Base-by-base conservation (phyloP, 371 early-diverging fungal species). In the Sporodiniella umbellata region DNA sequence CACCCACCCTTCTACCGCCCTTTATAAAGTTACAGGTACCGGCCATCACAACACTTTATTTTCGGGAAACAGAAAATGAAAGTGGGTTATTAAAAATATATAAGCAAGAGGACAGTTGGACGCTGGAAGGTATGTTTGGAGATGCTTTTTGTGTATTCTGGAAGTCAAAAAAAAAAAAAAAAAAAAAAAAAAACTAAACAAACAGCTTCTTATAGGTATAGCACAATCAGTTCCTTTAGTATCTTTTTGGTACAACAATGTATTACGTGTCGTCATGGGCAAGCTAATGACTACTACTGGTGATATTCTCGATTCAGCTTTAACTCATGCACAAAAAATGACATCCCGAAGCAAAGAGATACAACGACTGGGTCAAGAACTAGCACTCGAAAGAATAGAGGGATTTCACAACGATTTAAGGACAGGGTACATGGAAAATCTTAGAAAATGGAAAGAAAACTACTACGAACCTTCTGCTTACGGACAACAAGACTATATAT, bases 171-270 rank as follows among this genome's bases (percentile, higher is more conserved):
- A 44, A 17, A 38, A 38, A 37, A 37, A 7, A 18, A 8, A 18
- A n/a, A 12, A n/a, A n/a, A n/a, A 14, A 14, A 28, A 28, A 8
- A 21, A 45, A 17, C 30, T 25, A 15, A 7, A 26, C 12, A 15
- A 3, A 1, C 2, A 28, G 14, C 14, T 18, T 10, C 35, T 28
- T 21, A 42, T 46, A 75, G 75, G 83, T 19, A 49, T 84, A 26
- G 70, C 83, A 19, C 78, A 81, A 53, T 80, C 80, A 43, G 70
- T 82, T 55, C 85, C 85, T 30, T 60, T 83, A 11, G 58, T 84
- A 25, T 80, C 78, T 5, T 84, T 79, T 69, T 84, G 85, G 83
- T 84, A 84, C 58, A 79, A 84, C 46, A 70, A 81, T 48, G 72
- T 84, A 26, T 70, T 80, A 1, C 75, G 85, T 49, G 68, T 77